phyloP scores from a whole-genome alignment of 1,139 yeast genomes.

The Candida sp. region DNA sequence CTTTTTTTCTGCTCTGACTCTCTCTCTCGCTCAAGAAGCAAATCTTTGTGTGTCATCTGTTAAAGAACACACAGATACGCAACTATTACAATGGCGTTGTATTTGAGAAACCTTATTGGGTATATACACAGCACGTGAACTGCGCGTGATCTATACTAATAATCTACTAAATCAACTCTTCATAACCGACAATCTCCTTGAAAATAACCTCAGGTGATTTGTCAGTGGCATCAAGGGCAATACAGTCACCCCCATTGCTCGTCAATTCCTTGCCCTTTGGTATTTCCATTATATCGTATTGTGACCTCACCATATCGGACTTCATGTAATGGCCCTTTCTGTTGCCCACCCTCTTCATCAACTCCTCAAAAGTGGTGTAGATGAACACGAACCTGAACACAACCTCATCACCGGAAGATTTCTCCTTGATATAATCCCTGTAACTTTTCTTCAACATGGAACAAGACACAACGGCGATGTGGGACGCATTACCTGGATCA shows the following conservation, averaged over 20 bases:
- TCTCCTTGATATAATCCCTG: constrained; percentile 56
- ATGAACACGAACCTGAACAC: constrained; percentile 67
- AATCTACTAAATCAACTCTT: neutral
- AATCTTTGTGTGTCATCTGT: no score
- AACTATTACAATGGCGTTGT: no score
- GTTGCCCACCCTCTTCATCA: constrained; percentile 58
- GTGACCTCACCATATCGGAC: constrained; percentile 79
- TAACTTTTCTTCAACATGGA: constrained; percentile 80
- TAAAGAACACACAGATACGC: neutral
- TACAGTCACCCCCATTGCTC: constrained; percentile 39
- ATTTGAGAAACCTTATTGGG: neutral
- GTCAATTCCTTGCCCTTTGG: constrained; percentile 53
- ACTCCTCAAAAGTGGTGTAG: constrained; percentile 63
- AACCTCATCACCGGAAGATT: constrained; percentile 31
- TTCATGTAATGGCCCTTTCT: constrained; percentile 89
- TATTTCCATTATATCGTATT: constrained; percentile 72
- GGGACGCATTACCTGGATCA: constrained; percentile 25
- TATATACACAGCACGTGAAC: neutral
- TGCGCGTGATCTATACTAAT: neutral
- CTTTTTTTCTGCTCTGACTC: neutral
- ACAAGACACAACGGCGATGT: constrained; percentile 68
- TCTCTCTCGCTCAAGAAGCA: neutral
- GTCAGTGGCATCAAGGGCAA: constrained; percentile 43
- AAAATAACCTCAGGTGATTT: constrained; percentile 42
- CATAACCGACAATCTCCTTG: constrained; percentile 12